phyloP scores from a whole-genome alignment of 345 rosid genomes.

The Sonneratia alba region DNA sequence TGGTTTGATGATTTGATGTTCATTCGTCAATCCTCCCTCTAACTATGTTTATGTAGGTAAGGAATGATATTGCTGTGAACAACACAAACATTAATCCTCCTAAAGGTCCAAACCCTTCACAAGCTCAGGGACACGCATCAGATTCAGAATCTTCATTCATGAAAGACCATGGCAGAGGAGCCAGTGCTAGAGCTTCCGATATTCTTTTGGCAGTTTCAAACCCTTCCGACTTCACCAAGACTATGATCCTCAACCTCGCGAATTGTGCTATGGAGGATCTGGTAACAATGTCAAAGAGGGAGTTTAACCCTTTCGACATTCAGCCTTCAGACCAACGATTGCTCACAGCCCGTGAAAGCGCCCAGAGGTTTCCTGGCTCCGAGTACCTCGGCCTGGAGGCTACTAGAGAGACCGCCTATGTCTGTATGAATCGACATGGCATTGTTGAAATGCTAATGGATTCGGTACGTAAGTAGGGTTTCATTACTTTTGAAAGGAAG shows the following conservation, averaged over 20 bases:
- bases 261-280: conserved; percentile 11
- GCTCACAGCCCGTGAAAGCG: background rate
- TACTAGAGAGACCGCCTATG: conserved; percentile 2
- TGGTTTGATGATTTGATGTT: background rate
- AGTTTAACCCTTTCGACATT: background rate
- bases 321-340: background rate
- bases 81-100: background rate
- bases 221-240: background rate
- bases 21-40: background rate
- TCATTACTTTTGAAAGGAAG: background rate
- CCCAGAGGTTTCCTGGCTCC: background rate
- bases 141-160: too few relatives aligned
- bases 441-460: conserved; percentile 14
- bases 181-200: conserved; percentile 5
- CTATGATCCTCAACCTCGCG: background rate
- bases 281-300: background rate
- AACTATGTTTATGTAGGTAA: too few relatives aligned
- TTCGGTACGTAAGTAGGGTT: conserved; percentile 2
- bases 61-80: background rate
- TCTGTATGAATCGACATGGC: conserved; percentile 1
- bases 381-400: conserved; percentile 5
- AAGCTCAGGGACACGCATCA: background rate
- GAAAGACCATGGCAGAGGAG: background rate
- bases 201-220: conserved; percentile 7
- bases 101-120: background rate